Conservation (phyloP, 495 filamentous ascomycete species). For the Neurospora sp. region DNA sequence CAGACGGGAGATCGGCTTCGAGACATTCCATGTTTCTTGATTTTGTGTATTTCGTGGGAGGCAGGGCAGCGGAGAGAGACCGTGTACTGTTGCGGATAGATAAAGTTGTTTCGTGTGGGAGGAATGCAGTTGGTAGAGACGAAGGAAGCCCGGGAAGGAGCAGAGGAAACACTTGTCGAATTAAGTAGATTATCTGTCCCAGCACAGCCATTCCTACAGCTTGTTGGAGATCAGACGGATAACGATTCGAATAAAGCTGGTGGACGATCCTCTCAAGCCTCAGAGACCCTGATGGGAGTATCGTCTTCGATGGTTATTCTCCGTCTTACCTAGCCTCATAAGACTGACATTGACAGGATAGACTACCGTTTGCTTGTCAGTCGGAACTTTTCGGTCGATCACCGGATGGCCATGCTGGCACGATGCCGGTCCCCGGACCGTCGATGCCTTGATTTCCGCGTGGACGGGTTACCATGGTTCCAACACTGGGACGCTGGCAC, state of each 20-base stretch:
- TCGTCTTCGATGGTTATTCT: neutral
- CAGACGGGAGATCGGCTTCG: neutral
- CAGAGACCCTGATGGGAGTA: neutral
- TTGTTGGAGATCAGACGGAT: too few relatives aligned
- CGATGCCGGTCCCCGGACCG: neutral
- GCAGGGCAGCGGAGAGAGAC: neutral
- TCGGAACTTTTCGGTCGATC: neutral
- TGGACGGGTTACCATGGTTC: neutral
- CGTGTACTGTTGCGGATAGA: neutral
- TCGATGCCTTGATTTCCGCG: neutral
- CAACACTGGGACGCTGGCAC: neutral
- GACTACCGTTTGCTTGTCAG: neutral
- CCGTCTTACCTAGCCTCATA: neutral
- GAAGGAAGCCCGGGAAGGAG: neutral
- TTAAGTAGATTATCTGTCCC: neutral
- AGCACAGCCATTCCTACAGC: too few relatives aligned
- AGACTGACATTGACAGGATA: neutral
- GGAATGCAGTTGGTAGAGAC: neutral
- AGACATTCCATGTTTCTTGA: conserved; percentile 1
- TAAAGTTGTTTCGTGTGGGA: neutral
- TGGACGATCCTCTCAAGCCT: neutral
- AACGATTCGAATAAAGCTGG: neutral
- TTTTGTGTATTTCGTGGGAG: neutral
- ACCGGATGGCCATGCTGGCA: neutral
- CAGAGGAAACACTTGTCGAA: neutral